These are phyloP conservation scores for Naganishia antarctica DNA, from an alignment of 768 basidiomycete species.

Conservation along the genomic window DNA sequence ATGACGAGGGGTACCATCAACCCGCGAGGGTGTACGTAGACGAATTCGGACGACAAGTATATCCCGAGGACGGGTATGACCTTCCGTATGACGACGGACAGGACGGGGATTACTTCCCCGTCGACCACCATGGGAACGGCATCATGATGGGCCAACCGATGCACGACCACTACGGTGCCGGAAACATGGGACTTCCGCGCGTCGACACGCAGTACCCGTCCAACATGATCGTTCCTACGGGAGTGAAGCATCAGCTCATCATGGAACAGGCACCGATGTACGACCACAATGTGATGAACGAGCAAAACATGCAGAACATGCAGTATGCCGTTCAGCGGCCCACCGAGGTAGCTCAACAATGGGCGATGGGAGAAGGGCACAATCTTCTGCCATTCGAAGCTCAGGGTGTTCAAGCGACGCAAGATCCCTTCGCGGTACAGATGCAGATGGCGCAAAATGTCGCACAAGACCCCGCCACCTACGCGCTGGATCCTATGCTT, in stretches of 20 bases:
- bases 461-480: not conserved
- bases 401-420: not conserved
- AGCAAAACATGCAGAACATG: not conserved
- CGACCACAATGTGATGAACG: not conserved
- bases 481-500: conserved; percentile 11
- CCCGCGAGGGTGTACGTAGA: conserved; percentile 2
- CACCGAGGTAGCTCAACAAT: not conserved
- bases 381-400: not conserved
- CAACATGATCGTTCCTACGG: not conserved
- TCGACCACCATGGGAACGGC: not conserved
- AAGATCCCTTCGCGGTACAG: not conserved
- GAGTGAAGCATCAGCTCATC: not conserved
- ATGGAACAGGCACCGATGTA: not conserved
- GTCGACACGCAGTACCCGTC: not conserved
- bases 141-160: not conserved
- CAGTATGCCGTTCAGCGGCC: conserved; percentile 4
- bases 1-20: not conserved
- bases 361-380: not conserved
- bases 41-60: conserved; percentile 13
- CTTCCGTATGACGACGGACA: conserved; percentile 4
- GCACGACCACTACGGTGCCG: not conserved
- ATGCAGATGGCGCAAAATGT: not conserved
- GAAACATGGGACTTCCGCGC: not conserved
- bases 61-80: conserved; percentile 19
- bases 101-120: not conserved